Percentiles rank a stretch among this genome's conserved stretches.
These are phyloP conservation scores for Phytopythium sindhum DNA, from an alignment of 352 stramenopile genomes.

Conservation along the genomic window DNA sequence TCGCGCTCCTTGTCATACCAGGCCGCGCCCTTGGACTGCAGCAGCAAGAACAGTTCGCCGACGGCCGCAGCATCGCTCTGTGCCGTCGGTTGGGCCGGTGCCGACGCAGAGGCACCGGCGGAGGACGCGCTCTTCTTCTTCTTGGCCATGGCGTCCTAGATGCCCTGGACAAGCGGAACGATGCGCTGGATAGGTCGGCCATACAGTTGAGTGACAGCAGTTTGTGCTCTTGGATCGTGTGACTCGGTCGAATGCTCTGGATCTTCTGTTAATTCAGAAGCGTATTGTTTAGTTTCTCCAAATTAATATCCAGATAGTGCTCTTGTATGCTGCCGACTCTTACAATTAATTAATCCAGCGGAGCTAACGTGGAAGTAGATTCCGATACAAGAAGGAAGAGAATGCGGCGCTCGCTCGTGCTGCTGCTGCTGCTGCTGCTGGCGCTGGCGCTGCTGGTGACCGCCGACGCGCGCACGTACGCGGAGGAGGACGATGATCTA, in stretches of 20 bases:
- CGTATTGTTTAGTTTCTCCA: too few relatives aligned
- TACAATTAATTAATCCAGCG: too few relatives aligned
- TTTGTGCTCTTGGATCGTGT: constrained; percentile 1
- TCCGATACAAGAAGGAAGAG: neutral
- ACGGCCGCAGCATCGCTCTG: neutral
- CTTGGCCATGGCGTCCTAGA: constrained; percentile 25
- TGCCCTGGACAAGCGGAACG: neutral
- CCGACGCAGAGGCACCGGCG: constrained; percentile 1
- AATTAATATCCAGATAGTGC: too few relatives aligned
- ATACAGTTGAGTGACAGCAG: neutral
- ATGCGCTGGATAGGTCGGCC: neutral
- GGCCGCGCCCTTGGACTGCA: constrained; percentile 38
- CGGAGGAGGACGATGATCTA: constrained; percentile 1
- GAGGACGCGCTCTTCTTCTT: constrained; percentile 35
- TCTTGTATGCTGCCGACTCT: too few relatives aligned
- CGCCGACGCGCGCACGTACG: neutral
- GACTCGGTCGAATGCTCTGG: neutral
- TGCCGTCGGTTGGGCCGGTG: neutral
- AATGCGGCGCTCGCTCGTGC: constrained; percentile 1
- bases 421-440: constrained; percentile 22
- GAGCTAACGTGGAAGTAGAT: constrained; percentile 3
- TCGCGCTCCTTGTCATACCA: constrained; percentile 69
- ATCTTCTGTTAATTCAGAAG: neutral
- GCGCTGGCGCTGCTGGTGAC: constrained; percentile 10
- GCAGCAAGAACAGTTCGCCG: constrained; percentile 26